phyloP scores from a whole-genome alignment of 345 rosid genomes.

The Aurinia saxatilis region DNA sequence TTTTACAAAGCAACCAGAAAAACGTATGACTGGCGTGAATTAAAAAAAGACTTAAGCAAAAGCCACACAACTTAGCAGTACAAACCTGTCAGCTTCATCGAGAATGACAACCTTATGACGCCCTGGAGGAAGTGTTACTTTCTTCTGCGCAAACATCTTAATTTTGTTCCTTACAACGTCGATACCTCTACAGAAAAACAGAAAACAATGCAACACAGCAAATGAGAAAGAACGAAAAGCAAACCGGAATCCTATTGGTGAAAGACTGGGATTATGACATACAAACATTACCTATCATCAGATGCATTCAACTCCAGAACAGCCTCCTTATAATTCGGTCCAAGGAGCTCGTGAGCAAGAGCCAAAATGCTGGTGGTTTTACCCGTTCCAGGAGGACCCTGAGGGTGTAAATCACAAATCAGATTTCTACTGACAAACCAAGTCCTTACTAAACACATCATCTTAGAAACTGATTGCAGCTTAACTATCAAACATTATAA shows the following conservation, averaged over 20 bases:
- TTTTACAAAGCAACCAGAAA: not conserved
- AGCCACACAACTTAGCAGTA: not conserved
- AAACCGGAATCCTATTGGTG: not conserved
- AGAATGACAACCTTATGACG: slow-evolving; percentile 84
- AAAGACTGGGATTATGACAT: too few species aligned
- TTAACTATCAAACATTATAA: not conserved
- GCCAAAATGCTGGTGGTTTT: slow-evolving; percentile 94
- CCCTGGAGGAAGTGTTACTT: slow-evolving; percentile 83
- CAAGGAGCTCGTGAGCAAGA: slow-evolving; percentile 92
- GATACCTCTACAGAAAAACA: slow-evolving; percentile 52
- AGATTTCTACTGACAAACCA: not conserved
- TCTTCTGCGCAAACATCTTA: slow-evolving; percentile 99
- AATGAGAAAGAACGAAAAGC: not conserved
- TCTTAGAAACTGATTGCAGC: not conserved
- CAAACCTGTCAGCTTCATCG: slow-evolving; percentile 97
- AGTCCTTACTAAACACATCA: not conserved
- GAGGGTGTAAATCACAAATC: not conserved
- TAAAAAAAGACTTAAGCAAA: not conserved
- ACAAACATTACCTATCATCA: slow-evolving; percentile 81
- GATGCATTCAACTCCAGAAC: slow-evolving; percentile 96
- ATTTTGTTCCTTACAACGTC: slow-evolving; percentile 95
- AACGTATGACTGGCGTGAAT: not conserved
- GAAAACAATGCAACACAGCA: not conserved
- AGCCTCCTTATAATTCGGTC: slow-evolving; percentile 73
- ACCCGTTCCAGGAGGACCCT: slow-evolving; percentile 99